A percentile compares a stretch with the other conserved stretches of the same genome.
Evolutionary conservation across 1,284 basidiomycete species (phyloP).

Genomic region (Ganoderma boninense): DNA sequence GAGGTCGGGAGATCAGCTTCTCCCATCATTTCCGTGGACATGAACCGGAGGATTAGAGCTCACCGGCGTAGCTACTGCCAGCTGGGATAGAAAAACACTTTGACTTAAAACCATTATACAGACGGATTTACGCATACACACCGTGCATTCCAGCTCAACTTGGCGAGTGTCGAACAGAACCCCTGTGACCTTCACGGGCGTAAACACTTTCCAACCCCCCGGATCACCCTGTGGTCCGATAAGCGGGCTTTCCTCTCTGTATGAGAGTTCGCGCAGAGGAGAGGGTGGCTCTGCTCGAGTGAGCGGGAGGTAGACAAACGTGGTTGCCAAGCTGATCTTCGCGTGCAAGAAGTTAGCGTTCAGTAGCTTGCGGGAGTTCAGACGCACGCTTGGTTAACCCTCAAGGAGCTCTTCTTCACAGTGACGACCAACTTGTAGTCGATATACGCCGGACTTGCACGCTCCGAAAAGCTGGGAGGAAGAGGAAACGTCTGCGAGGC

Average conservation of each 20-base stretch:
- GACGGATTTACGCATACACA: slow-evolving; percentile 39
- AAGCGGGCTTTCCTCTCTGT: slow-evolving; percentile 39
- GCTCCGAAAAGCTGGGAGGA: slow-evolving; percentile 49
- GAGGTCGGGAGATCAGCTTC: slow-evolving; percentile 5
- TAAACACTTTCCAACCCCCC: slow-evolving; percentile 45
- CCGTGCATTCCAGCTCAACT: slow-evolving; percentile 49
- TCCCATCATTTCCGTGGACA: not conserved
- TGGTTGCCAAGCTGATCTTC: slow-evolving; percentile 37
- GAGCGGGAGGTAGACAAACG: slow-evolving; percentile 45
- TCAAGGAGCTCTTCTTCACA: slow-evolving; percentile 42
- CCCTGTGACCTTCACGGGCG: slow-evolving; percentile 40
- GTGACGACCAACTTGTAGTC: slow-evolving; percentile 49
- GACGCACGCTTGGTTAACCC: slow-evolving; percentile 44
- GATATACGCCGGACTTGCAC: slow-evolving; percentile 48
- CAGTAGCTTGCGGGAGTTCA: not conserved
- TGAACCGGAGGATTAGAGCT: slow-evolving; percentile 24
- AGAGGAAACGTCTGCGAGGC: slow-evolving; percentile 39
- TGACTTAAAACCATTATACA: not conserved
- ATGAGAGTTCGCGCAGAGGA: slow-evolving; percentile 41
- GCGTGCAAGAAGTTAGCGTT: slow-evolving; percentile 1
- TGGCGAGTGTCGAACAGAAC: slow-evolving; percentile 41
- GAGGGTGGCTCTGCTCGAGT: slow-evolving; percentile 44
- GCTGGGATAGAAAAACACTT: slow-evolving; percentile 41
- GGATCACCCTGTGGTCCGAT: slow-evolving; percentile 45
- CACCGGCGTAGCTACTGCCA: slow-evolving; percentile 65